Percentiles rank a stretch among this genome's conserved stretches.
phyloP scores from a whole-genome alignment of 257 asterid species.

The Craterostigma plantagineum region DNA sequence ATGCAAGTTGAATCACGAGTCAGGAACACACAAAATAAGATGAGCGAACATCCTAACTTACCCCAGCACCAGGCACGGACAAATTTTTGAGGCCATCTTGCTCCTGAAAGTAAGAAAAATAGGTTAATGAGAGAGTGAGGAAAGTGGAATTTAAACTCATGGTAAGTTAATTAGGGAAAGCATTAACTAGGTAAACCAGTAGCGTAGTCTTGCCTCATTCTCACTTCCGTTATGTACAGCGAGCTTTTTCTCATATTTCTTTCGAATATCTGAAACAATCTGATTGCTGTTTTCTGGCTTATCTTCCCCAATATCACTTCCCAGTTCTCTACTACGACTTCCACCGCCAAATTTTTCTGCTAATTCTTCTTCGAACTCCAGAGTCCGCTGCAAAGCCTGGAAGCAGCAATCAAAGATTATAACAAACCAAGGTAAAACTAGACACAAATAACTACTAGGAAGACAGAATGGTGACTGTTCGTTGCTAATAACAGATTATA shows the following conservation, averaged over 20 bases:
- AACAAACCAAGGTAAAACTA: conserved; percentile 5
- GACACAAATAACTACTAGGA: too few species aligned
- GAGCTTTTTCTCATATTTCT: conserved; percentile 89
- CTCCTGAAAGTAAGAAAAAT: conserved; percentile 27
- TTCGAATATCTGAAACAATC: conserved; percentile 71
- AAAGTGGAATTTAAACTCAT: conserved; percentile 2
- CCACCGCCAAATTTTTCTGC: conserved; percentile 97
- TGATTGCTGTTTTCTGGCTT: conserved; percentile 34
- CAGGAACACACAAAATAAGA: conserved; percentile 11
- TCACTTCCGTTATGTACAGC: conserved; percentile 67
- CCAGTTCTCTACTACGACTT: conserved; percentile 42
- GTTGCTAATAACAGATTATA: too few species aligned
- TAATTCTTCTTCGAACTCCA: conserved; percentile 96
- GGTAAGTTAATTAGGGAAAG: conserved; percentile 8
- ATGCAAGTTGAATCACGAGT: background rate
- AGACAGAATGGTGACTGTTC: too few species aligned
- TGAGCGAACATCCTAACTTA: conserved; percentile 9
- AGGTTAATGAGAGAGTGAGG: conserved; percentile 10
- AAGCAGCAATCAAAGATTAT: conserved; percentile 12
- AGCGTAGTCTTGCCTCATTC: conserved; percentile 38
- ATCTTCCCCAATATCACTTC: conserved; percentile 53
- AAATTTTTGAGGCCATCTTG: conserved; percentile 54
- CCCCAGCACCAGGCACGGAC: conserved; percentile 96
- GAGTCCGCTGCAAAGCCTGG: conserved; percentile 87
- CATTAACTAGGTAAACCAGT: conserved; percentile 8